These are phyloP conservation scores for Passalora sequoiae DNA, from an alignment of 2,329 filamentous ascomycete species.

Conservation along the genomic window DNA sequence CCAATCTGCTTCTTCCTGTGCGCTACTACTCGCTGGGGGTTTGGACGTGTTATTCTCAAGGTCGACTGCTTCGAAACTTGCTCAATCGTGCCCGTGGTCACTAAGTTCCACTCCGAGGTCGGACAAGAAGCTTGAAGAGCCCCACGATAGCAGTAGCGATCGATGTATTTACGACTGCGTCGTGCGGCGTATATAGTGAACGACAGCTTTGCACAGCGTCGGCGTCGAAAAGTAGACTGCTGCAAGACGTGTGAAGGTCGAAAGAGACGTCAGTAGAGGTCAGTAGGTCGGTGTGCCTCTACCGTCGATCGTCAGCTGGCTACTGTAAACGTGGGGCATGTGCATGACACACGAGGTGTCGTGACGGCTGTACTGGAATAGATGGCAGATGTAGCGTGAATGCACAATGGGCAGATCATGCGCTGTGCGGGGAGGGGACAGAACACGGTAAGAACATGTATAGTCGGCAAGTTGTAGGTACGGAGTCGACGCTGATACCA, in stretches of 20 bases:
- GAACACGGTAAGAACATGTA: no score
- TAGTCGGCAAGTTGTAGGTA: no score
- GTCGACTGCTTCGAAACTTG: constrained; percentile 10
- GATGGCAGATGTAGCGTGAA: no score
- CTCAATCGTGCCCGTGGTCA: constrained; percentile 5
- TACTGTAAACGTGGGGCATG: no score
- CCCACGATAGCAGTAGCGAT: constrained; percentile 1
- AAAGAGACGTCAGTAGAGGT: background rate
- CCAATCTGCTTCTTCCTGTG: background rate
- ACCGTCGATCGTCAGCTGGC: background rate
- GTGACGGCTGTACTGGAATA: no score
- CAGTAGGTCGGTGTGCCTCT: background rate
- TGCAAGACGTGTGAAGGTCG: background rate
- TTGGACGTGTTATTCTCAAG: background rate
- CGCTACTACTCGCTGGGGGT: background rate
- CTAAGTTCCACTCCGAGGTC: background rate
- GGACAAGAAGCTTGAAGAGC: background rate
- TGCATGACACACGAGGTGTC: no score
- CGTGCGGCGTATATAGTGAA: background rate
- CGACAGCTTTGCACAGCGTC: background rate
- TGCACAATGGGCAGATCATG: no score
- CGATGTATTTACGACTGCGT: background rate
- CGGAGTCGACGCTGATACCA: no score
- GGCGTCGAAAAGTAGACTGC: background rate
- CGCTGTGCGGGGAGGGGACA: no score